A percentile compares a stretch with the other conserved stretches of the same genome.
phyloP scores from a whole-genome alignment of 257 asterid species.

The Mentha longifolia region DNA sequence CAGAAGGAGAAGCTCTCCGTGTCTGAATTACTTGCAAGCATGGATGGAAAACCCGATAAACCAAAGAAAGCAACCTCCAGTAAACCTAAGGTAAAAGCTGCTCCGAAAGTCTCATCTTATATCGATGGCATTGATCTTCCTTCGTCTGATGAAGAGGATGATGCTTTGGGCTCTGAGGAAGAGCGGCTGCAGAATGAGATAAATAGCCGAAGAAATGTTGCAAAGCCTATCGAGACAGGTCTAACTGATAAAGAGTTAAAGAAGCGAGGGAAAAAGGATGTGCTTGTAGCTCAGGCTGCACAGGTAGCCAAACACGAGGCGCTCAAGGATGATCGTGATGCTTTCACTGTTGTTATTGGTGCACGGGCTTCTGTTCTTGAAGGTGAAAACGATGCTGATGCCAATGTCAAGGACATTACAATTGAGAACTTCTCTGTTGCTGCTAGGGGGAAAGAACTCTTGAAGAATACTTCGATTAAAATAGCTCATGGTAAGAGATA shows the following conservation, averaged over 20 bases:
- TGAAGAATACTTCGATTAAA: slow-evolving; percentile 62
- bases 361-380: slow-evolving; percentile 66
- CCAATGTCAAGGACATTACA: slow-evolving; percentile 71
- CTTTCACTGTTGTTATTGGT: slow-evolving; percentile 74
- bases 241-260: slow-evolving; percentile 54
- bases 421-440: slow-evolving; percentile 68
- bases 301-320: slow-evolving; percentile 67
- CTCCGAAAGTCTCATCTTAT: slow-evolving; percentile 50
- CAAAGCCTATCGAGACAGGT: slow-evolving; percentile 46
- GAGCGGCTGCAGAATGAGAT: slow-evolving; percentile 38
- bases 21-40: slow-evolving; percentile 64
- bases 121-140: slow-evolving; percentile 64
- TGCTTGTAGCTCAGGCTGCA: slow-evolving; percentile 54
- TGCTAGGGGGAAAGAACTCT: slow-evolving; percentile 70
- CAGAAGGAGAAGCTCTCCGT: slow-evolving; percentile 65
- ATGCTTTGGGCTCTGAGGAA: slow-evolving; percentile 39
- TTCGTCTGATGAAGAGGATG: slow-evolving; percentile 72
- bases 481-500: slow-evolving; percentile 77
- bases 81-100: slow-evolving; percentile 57
- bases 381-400: slow-evolving; percentile 72
- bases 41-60: slow-evolving; percentile 67
- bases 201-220: slow-evolving; percentile 40
- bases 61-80: slow-evolving; percentile 54
- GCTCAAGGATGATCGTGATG: slow-evolving; percentile 72
- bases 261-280: slow-evolving; percentile 68